Base-by-base conservation (phyloP, 106 monocot genomes). In the Dendrobium catenatum region DNA sequence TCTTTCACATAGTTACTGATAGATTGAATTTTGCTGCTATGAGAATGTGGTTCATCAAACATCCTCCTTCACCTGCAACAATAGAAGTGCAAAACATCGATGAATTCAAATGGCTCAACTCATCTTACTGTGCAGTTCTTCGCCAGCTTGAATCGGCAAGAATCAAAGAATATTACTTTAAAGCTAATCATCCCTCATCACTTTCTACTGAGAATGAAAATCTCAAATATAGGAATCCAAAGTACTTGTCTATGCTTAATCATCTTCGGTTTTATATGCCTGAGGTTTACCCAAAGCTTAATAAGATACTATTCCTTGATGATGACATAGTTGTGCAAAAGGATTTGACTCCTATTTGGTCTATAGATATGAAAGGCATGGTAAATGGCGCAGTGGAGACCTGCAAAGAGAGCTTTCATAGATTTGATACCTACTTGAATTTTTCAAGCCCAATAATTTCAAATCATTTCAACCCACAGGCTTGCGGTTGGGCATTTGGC, bases 211-310 rank as follows among this genome's bases (percentile, higher is more conserved):
- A 85, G 82, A 84, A 88, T 72, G 93, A 88, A 79, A 90, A 93
- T 83, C 87, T 93, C 55, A 93, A 93, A 42, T 93, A 90, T 41
- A 85, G 90, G 79, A 93, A 93, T 80, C 90, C 93, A 17, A 93
- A 93, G 78, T 93, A 93, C 74, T 75, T 93, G 76, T 93, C 93
- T 22, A 88, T 93, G 90, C 90, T 93, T n/a, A 93, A 93, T 78
- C 93, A 93, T 85, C 85, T 93, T 42, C 78, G 93, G 77, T 93
- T 93, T 86, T 93, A 93, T 83, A 90, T 93, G 90, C 93, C 93
- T 68, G 93, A 93, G 79, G 83, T 93, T 19, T 90, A 93, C 41
- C 93, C 93, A 33, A 90, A 90, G 78, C 85, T 93, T 22, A 86
- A 93, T 64, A 93, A 93, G 85, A 90, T 93, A 83, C 79, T 93